phyloP scores from a whole-genome alignment of 2,329 filamentous ascomycete genomes.

The Trichoderma brevicompactum region DNA sequence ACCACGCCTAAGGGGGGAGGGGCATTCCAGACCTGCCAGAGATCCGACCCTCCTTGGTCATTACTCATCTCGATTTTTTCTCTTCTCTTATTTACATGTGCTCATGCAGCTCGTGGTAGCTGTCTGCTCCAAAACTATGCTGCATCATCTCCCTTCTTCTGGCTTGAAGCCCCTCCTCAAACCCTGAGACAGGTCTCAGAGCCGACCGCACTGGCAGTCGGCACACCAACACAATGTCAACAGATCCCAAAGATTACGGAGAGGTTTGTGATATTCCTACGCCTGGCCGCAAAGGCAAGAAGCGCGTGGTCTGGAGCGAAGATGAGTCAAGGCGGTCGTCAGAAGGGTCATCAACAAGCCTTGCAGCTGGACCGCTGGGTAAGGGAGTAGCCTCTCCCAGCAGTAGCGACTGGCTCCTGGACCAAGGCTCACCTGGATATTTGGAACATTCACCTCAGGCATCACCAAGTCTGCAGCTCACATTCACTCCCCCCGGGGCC shows the following conservation, averaged over 20 bases:
- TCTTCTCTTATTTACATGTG: conserved; percentile 21
- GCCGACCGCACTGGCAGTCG: conserved; percentile 3
- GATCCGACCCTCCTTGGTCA: conserved; percentile 12
- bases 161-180: conserved; percentile 14
- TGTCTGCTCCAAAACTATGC: conserved; percentile 20
- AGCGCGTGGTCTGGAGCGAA: conserved; percentile 47
- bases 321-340: conserved; percentile 31
- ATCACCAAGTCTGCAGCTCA: conserved; percentile 34
- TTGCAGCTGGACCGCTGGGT: background rate
- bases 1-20: conserved; percentile 19
- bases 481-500: conserved; percentile 38
- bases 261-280: conserved; percentile 39
- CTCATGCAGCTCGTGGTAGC: conserved; percentile 11
- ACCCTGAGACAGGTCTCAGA: conserved; percentile 36
- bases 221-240: conserved; percentile 31
- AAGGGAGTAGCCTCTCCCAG: conserved; percentile 2
- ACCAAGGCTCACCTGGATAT: background rate
- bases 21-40: conserved; percentile 13
- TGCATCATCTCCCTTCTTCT: conserved; percentile 22
- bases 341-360: conserved; percentile 16
- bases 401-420: conserved; percentile 24
- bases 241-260: conserved; percentile 37
- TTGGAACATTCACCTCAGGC: conserved; percentile 35
- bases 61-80: conserved; percentile 21
- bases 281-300: conserved; percentile 46